A percentile compares a stretch with the other conserved stretches of the same genome.
These are phyloP conservation scores for Panicum virgatum DNA, from an alignment of 202 grass and related monocot species.

Conservation along the genomic window DNA sequence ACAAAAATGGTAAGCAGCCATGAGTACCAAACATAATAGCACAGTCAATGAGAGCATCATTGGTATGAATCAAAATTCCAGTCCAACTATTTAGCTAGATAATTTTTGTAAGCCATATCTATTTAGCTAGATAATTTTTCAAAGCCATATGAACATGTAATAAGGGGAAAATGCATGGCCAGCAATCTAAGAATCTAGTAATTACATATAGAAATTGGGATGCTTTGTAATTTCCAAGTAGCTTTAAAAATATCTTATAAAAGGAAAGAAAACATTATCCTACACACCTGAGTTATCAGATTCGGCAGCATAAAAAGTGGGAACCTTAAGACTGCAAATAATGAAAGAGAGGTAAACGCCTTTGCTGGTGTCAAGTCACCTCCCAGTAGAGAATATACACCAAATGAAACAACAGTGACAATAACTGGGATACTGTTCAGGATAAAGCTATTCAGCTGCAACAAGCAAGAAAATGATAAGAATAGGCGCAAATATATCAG, in stretches of 20 bases:
- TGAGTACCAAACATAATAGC: not conserved
- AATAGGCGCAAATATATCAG: not conserved
- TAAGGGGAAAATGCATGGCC: not conserved
- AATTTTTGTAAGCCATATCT: not conserved
- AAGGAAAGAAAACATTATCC: conserved; percentile 1
- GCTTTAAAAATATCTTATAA: conserved; percentile 26
- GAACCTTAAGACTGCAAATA: conserved; percentile 95
- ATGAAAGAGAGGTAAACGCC: conserved; percentile 96
- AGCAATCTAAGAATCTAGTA: conserved; percentile 5
- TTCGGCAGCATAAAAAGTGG: conserved; percentile 96
- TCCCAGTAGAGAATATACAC: conserved; percentile 87
- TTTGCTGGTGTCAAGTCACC: conserved; percentile 95
- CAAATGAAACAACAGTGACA: conserved; percentile 92
- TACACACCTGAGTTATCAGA: conserved; percentile 94
- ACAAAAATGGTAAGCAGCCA: conserved; percentile 27
- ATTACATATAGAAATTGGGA: not conserved
- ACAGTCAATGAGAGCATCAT: conserved; percentile 11
- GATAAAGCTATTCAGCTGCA: conserved; percentile 97
- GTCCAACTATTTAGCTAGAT: not conserved
- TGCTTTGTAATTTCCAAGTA: conserved; percentile 9
- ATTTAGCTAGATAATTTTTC: conserved; percentile 1
- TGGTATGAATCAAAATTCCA: conserved; percentile 8
- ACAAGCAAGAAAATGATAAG: conserved; percentile 34
- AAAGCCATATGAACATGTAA: conserved; percentile 4
- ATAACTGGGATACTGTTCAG: conserved; percentile 94